Percentiles rank a stretch among this genome's conserved stretches.
Evolutionary conservation across 1,139 yeast genomes (phyloP).

Genomic region (Schwanniomyces etchellsii): DNA sequence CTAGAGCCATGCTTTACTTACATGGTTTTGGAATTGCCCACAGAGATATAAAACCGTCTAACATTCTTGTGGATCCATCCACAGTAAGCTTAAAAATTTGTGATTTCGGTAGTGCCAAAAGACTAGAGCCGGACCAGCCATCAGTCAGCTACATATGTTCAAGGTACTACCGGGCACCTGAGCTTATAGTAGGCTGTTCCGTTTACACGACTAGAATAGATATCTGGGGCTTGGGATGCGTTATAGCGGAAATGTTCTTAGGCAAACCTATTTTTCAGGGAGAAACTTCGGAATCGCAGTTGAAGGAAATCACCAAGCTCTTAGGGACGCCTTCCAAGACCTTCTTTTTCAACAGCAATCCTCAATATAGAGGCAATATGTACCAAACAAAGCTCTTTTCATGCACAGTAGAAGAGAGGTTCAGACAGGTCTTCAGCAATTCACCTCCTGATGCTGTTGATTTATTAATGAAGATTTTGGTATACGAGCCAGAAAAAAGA

Average conservation of each 20-base stretch:
- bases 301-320: slow-evolving; percentile 70
- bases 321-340: slow-evolving; percentile 74
- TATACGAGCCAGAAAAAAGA: slow-evolving; percentile 67
- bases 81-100: slow-evolving; percentile 66
- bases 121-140: slow-evolving; percentile 66
- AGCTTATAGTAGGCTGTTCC: slow-evolving; percentile 71
- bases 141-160: slow-evolving; percentile 77
- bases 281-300: slow-evolving; percentile 65
- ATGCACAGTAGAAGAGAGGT: slow-evolving; percentile 56
- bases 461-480: slow-evolving; percentile 60
- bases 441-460: slow-evolving; percentile 71
- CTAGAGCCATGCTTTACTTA: slow-evolving; percentile 75
- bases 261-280: slow-evolving; percentile 84
- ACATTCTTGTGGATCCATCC: slow-evolving; percentile 66
- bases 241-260: slow-evolving; percentile 75
- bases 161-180: slow-evolving; percentile 80
- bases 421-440: slow-evolving; percentile 62
- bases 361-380: slow-evolving; percentile 69
- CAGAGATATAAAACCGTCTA: slow-evolving; percentile 78
- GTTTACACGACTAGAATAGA: slow-evolving; percentile 74
- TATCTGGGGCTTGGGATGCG: slow-evolving; percentile 86
- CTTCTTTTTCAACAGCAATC: slow-evolving; percentile 68
- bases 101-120: slow-evolving; percentile 80
- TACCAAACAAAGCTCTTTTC: slow-evolving; percentile 63
- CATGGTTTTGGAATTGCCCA: slow-evolving; percentile 79